phyloP scores from a whole-genome alignment of 2,329 filamentous ascomycete genomes.

The Exutisphaerella laricina region DNA sequence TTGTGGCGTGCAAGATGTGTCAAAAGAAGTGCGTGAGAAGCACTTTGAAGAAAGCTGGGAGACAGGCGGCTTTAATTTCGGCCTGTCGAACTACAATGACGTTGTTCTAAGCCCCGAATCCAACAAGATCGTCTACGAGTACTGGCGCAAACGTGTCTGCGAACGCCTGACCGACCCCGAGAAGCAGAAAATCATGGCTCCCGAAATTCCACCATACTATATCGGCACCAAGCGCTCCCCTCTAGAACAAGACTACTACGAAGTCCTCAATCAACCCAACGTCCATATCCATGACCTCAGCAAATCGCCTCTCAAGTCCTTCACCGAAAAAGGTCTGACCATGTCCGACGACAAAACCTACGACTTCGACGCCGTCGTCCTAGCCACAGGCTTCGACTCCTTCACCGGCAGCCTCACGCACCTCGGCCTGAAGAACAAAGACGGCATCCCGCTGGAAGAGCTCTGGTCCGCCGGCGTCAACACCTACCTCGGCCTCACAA shows the following conservation, averaged over 20 bases:
- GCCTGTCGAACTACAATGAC: slow-evolving; percentile 52
- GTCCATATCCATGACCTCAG: slow-evolving; percentile 40
- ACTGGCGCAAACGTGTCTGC: slow-evolving; percentile 51
- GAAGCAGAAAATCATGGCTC: slow-evolving; percentile 48
- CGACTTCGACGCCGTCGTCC: slow-evolving; percentile 41
- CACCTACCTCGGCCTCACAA: slow-evolving; percentile 36
- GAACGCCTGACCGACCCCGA: slow-evolving; percentile 46
- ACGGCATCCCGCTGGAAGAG: slow-evolving; percentile 29
- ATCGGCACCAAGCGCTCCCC: slow-evolving; percentile 43
- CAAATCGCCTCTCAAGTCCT: slow-evolving; percentile 36
- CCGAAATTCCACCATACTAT: slow-evolving; percentile 41
- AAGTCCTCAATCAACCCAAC: slow-evolving; percentile 39
- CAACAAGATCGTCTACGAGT: slow-evolving; percentile 50
- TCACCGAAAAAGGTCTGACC: slow-evolving; percentile 41
- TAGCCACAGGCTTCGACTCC: slow-evolving; percentile 45
- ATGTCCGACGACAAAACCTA: slow-evolving; percentile 36
- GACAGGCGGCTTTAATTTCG: slow-evolving; percentile 51
- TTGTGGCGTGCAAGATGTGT: slow-evolving; percentile 46
- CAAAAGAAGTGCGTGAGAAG: slow-evolving; percentile 37
- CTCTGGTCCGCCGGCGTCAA: slow-evolving; percentile 38
- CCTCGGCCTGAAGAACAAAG: slow-evolving; percentile 32
- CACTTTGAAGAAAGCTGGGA: slow-evolving; percentile 41
- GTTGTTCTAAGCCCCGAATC: slow-evolving; percentile 41
- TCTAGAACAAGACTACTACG: slow-evolving; percentile 46
- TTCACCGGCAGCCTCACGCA: slow-evolving; percentile 32